Percentiles rank a stretch among this genome's conserved stretches.
Evolutionary conservation across 2,329 filamentous ascomycete species (phyloP).

Genomic region (Aspergillus japonicus): DNA sequence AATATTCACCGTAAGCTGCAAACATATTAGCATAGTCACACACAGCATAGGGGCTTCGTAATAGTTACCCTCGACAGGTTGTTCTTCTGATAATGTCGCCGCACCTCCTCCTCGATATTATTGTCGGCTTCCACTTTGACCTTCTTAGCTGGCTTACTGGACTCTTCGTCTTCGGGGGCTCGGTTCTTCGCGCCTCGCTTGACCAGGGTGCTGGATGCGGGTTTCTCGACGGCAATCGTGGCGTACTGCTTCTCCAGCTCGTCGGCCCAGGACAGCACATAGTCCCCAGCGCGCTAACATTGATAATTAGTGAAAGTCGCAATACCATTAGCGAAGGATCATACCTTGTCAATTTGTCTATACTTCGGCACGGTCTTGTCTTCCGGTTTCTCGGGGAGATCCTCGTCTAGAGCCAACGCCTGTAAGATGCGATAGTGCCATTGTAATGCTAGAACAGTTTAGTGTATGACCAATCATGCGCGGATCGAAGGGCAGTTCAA

Average conservation of each 20-base stretch:
- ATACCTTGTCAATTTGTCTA: slow-evolving; percentile 77
- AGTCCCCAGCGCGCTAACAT: slow-evolving; percentile 66
- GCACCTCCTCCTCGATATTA: slow-evolving; percentile 40
- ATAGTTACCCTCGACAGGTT: slow-evolving; percentile 41
- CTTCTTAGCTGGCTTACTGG: slow-evolving; percentile 44
- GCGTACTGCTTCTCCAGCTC: slow-evolving; percentile 61
- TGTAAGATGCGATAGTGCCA: slow-evolving; percentile 98
- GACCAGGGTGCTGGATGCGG: slow-evolving; percentile 45
- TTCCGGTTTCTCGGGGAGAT: slow-evolving; percentile 69
- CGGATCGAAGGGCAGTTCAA: too few species aligned
- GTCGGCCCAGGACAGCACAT: slow-evolving; percentile 74
- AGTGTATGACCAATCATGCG: background rate
- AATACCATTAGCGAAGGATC: background rate
- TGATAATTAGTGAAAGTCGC: background rate
- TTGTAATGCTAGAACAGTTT: slow-evolving; percentile 62
- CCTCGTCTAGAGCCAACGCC: slow-evolving; percentile 85
- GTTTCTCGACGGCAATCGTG: slow-evolving; percentile 36
- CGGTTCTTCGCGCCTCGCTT: slow-evolving; percentile 46
- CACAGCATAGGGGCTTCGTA: background rate
- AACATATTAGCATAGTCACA: slow-evolving; percentile 3
- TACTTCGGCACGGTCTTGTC: slow-evolving; percentile 84
- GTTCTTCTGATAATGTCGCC: slow-evolving; percentile 42
- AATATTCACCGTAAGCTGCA: slow-evolving; percentile 46
- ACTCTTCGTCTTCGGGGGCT: slow-evolving; percentile 23
- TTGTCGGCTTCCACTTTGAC: slow-evolving; percentile 41